phyloP scores from a whole-genome alignment of 1,139 yeast genomes.

The Sugiyamaella grinbergsii region DNA sequence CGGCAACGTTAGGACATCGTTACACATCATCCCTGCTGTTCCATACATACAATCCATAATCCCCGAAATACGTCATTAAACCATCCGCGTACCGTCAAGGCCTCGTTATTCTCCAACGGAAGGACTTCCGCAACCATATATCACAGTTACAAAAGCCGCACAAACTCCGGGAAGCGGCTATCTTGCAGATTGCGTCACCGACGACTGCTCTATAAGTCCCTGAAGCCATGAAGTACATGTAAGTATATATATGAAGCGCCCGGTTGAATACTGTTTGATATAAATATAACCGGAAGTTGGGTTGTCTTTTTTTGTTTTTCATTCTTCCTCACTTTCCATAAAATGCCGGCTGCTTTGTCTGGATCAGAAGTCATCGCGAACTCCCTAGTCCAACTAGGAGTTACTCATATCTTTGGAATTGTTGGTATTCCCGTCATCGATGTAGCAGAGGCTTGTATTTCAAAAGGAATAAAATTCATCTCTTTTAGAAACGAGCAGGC shows the following conservation, averaged over 20 bases:
- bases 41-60: too few relatives aligned
- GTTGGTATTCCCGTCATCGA: conserved; percentile 74
- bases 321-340: neutral
- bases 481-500: conserved; percentile 67
- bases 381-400: conserved; percentile 51
- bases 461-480: conserved; percentile 54
- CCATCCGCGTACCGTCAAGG: too few relatives aligned
- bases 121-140: too few relatives aligned
- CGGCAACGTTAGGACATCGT: too few relatives aligned
- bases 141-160: conserved; percentile 1
- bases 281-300: neutral
- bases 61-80: too few relatives aligned
- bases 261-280: too few relatives aligned
- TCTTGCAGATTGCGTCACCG: neutral
- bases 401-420: conserved; percentile 60
- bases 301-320: neutral
- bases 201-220: too few relatives aligned
- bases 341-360: conserved; percentile 16
- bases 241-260: too few relatives aligned
- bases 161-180: neutral
- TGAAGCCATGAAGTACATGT: too few relatives aligned
- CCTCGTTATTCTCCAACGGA: too few relatives aligned
- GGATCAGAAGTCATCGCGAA: conserved; percentile 53
- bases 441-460: conserved; percentile 55
- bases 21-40: too few relatives aligned